Evolutionary conservation across 1,284 basidiomycete species (phyloP).

Genomic region (Rhodotorula sp.): DNA sequence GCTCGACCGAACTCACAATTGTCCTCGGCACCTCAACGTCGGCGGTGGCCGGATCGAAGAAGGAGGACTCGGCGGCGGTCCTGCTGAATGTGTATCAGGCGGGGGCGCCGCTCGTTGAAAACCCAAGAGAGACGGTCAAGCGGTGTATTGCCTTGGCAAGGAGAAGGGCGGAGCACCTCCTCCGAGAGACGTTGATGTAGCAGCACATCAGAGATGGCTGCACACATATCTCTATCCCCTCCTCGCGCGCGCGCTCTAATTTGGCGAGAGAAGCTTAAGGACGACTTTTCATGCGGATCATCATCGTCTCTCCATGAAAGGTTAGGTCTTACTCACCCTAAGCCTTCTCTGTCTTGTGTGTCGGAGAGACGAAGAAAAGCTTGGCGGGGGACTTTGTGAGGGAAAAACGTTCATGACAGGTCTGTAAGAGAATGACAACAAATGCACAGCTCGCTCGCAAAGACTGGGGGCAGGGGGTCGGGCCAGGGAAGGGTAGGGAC

Average conservation of each 20-base stretch:
- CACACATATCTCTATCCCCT: neutral
- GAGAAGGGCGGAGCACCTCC: slow-evolving; percentile 23
- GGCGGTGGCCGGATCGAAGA: neutral
- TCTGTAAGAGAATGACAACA: neutral
- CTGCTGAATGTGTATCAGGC: slow-evolving; percentile 34
- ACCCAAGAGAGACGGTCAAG: slow-evolving; percentile 15
- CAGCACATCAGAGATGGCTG: neutral
- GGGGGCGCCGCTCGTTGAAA: slow-evolving; percentile 24
- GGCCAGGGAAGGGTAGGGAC: neutral
- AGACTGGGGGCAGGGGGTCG: too few species aligned
- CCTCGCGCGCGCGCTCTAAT: too few species aligned
- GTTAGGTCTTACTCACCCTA: too few species aligned
- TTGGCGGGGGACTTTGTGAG: too few species aligned
- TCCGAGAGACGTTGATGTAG: slow-evolving; percentile 3
- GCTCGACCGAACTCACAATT: slow-evolving; percentile 34
- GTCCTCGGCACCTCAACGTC: slow-evolving; percentile 14
- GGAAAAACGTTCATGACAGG: neutral
- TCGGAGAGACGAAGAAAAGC: too few species aligned
- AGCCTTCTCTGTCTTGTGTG: too few species aligned
- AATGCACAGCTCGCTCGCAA: neutral
- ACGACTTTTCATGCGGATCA: too few species aligned
- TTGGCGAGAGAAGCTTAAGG: too few species aligned
- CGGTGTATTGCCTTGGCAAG: slow-evolving; percentile 31
- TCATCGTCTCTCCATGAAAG: too few species aligned
- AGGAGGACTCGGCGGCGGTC: neutral